A percentile compares a stretch with the other conserved stretches of the same genome.
These are phyloP conservation scores for Cotoneaster glaucophyllus DNA, from an alignment of 306 rosid species.

Conservation along the genomic window DNA sequence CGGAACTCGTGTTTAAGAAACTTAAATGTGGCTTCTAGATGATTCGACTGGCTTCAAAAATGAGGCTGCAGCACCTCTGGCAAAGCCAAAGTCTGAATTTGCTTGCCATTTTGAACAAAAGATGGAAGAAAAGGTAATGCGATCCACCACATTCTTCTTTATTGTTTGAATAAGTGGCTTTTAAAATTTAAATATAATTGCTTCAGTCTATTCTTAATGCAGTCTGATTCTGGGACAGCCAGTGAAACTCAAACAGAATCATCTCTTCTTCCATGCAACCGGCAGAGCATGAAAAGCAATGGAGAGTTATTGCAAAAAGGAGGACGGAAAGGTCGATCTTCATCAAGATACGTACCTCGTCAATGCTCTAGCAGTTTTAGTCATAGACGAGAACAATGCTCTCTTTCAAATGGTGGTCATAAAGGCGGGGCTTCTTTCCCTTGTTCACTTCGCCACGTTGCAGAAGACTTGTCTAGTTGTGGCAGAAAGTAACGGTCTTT, in stretches of 20 bases:
- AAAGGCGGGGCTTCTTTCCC: constrained; percentile 27
- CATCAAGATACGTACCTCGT: constrained; percentile 31
- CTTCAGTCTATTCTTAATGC: constrained; percentile 29
- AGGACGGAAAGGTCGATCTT: constrained; percentile 32
- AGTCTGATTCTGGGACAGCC: constrained; percentile 28
- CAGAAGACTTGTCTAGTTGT: constrained; percentile 22
- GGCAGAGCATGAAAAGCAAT: constrained; percentile 22
- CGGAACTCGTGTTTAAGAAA: constrained; percentile 8
- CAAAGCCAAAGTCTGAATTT: constrained; percentile 16
- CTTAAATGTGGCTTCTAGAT: constrained; percentile 39
- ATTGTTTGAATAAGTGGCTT: constrained; percentile 12
- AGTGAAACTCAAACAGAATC: constrained; percentile 46
- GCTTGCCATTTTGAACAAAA: constrained; percentile 32
- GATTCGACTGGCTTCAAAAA: constrained; percentile 27
- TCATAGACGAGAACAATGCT: constrained; percentile 1
- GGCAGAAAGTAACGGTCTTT: constrained; percentile 28
- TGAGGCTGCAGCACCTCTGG: constrained; percentile 4
- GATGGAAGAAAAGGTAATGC: constrained; percentile 52
- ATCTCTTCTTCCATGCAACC: constrained; percentile 33
- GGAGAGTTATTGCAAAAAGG: constrained; percentile 23
- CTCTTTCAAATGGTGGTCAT: constrained; percentile 26
- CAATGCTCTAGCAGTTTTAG: constrained; percentile 27
- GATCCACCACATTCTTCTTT: constrained; percentile 16
- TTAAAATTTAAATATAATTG: constrained; percentile 10
- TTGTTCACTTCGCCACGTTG: constrained; percentile 6